Percentiles rank a stretch among this genome's conserved stretches.
Evolutionary conservation across 2,329 filamentous ascomycete species (phyloP).

Genomic region (Clarireedia paspali): DNA sequence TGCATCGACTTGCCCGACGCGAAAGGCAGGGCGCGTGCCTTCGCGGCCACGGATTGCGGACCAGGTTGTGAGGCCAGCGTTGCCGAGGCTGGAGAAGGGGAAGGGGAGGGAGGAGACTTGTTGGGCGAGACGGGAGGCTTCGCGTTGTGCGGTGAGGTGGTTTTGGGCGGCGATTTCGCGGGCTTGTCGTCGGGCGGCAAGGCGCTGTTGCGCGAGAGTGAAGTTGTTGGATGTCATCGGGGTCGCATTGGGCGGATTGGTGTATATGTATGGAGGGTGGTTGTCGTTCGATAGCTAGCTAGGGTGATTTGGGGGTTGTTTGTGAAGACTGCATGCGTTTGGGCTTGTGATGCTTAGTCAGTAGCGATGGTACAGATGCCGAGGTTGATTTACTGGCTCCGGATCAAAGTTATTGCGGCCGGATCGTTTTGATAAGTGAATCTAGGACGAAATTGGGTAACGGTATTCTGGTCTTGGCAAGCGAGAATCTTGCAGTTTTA

Average conservation of each 20-base stretch:
- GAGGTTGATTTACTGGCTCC: too few relatives aligned
- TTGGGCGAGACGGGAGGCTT: conserved; percentile 46
- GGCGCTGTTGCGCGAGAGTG: conserved; percentile 80
- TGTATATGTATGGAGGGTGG: not conserved
- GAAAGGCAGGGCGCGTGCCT: conserved; percentile 76
- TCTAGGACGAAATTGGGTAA: too few relatives aligned
- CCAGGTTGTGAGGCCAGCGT: conserved; percentile 50
- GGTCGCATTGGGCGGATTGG: conserved; percentile 14
- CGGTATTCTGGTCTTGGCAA: too few relatives aligned
- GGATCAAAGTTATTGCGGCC: too few relatives aligned
- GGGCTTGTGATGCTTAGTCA: too few relatives aligned
- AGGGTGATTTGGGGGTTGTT: not conserved
- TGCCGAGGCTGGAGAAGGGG: conserved; percentile 53
- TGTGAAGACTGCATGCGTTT: too few relatives aligned
- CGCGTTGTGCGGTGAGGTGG: conserved; percentile 42
- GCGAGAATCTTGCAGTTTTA: too few relatives aligned
- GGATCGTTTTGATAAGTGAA: too few relatives aligned
- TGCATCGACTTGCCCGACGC: conserved; percentile 92
- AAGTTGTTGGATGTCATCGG: conserved; percentile 43
- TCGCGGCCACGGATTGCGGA: conserved; percentile 64
- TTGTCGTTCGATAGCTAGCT: not conserved
- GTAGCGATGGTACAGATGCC: too few relatives aligned
- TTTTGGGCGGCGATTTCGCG: conserved; percentile 61
- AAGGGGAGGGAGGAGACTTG: conserved; percentile 51
- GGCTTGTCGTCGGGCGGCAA: conserved; percentile 70